These are phyloP conservation scores for Cubamyces lactineus DNA, from an alignment of 768 basidiomycete genomes.

Conservation along the genomic window DNA sequence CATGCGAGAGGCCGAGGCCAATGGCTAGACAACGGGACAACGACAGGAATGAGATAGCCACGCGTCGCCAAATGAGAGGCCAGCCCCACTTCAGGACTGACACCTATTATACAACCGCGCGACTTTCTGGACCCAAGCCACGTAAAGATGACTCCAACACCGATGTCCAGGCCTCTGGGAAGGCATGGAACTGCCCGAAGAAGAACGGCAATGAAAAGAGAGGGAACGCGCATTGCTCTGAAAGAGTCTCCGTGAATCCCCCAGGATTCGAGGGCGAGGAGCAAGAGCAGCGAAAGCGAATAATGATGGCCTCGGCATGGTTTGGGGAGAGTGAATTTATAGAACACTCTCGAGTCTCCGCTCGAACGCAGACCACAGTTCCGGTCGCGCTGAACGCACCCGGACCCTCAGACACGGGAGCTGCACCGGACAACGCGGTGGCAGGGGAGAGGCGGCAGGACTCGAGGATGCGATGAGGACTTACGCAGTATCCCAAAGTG, in stretches of 20 bases:
- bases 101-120: background rate
- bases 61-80: background rate
- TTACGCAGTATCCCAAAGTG: constrained; percentile 99
- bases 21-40: too few relatives aligned
- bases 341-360: constrained; percentile 13
- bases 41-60: too few relatives aligned
- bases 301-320: constrained; percentile 3
- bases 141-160: background rate
- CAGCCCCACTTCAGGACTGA: background rate
- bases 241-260: background rate
- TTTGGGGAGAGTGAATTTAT: constrained; percentile 11
- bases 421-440: background rate
- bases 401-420: background rate
- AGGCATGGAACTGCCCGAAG: too few relatives aligned
- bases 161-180: too few relatives aligned
- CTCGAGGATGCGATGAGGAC: background rate
- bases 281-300: constrained; percentile 1
- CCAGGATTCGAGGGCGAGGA: background rate
- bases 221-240: background rate
- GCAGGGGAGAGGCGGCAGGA: background rate
- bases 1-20: too few relatives aligned
- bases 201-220: background rate
- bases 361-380: constrained; percentile 1
- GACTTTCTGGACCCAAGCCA: background rate
- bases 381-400: background rate